Evolutionary conservation across 2,329 filamentous ascomycete species (phyloP).

Genomic region (Verticillium nonalfalfae): DNA sequence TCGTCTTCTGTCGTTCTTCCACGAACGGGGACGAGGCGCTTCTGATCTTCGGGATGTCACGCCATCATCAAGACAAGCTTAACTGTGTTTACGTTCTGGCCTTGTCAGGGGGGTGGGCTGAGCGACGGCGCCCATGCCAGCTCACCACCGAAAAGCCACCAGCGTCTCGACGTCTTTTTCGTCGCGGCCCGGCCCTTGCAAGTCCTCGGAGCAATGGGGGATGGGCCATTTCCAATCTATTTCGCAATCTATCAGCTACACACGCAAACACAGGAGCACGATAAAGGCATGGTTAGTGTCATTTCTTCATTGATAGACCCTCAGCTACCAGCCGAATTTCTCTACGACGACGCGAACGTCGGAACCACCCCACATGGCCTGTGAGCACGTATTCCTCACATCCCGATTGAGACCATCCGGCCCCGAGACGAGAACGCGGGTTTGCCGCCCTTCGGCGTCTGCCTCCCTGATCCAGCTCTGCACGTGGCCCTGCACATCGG

Average conservation of each 20-base stretch:
- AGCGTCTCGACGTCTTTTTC: neutral
- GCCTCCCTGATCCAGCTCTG: constrained; percentile 23
- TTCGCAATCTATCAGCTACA: neutral
- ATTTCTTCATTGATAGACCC: neutral
- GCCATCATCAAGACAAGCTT: too few relatives aligned
- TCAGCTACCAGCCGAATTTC: constrained; percentile 60
- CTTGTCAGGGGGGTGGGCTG: too few relatives aligned
- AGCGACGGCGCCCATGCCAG: neutral
- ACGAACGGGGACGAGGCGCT: neutral
- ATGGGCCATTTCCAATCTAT: neutral
- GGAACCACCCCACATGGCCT: constrained; percentile 37
- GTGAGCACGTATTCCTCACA: constrained; percentile 52
- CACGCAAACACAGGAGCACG: too few relatives aligned
- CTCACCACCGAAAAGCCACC: neutral
- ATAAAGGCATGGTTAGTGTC: too few relatives aligned
- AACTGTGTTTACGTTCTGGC: too few relatives aligned
- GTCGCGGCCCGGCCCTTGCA: neutral
- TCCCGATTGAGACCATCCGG: constrained; percentile 55
- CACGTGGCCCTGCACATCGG: constrained; percentile 41
- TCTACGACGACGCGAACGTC: constrained; percentile 51
- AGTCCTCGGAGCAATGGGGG: neutral
- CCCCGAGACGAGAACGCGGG: constrained; percentile 53
- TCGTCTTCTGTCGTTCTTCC: neutral
- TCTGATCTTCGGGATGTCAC: neutral
- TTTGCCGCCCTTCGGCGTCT: constrained; percentile 18